phyloP scores from a whole-genome alignment of 2,329 filamentous ascomycete genomes.

The Trichoderma koningii region DNA sequence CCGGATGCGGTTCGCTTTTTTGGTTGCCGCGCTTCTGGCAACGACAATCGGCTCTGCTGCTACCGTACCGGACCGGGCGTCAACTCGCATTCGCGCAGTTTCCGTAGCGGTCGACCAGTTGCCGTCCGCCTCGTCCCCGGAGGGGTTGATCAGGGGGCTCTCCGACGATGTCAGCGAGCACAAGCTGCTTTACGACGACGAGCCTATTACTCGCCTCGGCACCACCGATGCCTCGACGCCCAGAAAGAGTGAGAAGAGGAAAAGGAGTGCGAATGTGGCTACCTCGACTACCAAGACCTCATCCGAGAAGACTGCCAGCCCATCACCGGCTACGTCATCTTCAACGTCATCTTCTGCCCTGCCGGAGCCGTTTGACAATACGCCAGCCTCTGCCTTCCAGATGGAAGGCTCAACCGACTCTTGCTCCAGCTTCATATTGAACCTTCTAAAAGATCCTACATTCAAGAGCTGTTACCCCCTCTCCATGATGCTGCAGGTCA shows the following conservation, averaged over 20 bases:
- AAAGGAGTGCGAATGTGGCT: not conserved
- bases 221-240: not conserved
- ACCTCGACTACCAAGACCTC: not conserved
- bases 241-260: slow-evolving; percentile 29
- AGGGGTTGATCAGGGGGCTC: not conserved
- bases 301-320: slow-evolving; percentile 14
- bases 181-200: not conserved
- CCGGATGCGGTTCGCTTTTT: slow-evolving; percentile 20
- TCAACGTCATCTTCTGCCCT: slow-evolving; percentile 41
- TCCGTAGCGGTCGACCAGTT: not conserved
- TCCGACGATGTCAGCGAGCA: not conserved
- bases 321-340: not conserved
- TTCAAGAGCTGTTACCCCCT: slow-evolving; percentile 79
- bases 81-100: slow-evolving; percentile 24
- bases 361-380: slow-evolving; percentile 68
- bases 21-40: slow-evolving; percentile 22
- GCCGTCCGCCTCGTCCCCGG: slow-evolving; percentile 1
- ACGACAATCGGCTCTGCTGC: slow-evolving; percentile 18
- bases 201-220: not conserved
- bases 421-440: slow-evolving; percentile 69
- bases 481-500: slow-evolving; percentile 78
- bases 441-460: slow-evolving; percentile 64
- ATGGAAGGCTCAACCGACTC: slow-evolving; percentile 48
- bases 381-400: slow-evolving; percentile 63
- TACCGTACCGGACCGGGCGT: slow-evolving; percentile 14